These are phyloP conservation scores for Aspergillus texensis DNA, from an alignment of 2,329 filamentous ascomycete genomes.

Conservation along the genomic window DNA sequence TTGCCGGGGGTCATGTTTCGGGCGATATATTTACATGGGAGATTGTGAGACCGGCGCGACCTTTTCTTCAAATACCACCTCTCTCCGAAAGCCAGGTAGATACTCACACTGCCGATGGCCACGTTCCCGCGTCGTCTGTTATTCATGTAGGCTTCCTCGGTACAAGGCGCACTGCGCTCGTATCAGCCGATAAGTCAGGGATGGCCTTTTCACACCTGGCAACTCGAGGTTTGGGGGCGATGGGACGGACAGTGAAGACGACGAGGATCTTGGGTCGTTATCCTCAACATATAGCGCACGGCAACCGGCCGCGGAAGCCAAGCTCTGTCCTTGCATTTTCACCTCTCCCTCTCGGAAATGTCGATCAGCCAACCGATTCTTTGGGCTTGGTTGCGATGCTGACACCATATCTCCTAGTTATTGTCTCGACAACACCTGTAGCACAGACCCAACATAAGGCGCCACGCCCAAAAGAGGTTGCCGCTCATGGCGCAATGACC, in stretches of 20 bases:
- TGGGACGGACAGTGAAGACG: constrained; percentile 84
- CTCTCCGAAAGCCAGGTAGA: constrained; percentile 68
- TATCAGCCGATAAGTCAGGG: constrained; percentile 90
- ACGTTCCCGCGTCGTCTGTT: constrained; percentile 75
- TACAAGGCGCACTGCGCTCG: constrained; percentile 87
- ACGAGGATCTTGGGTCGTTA: constrained; percentile 90
- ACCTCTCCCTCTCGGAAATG: constrained; percentile 88
- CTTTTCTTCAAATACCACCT: constrained; percentile 85
- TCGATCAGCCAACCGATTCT: constrained; percentile 82
- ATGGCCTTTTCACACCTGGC: constrained; percentile 99
- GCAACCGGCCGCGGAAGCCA: constrained; percentile 75
- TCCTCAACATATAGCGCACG: constrained; percentile 65
- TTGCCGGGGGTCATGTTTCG: constrained; percentile 85
- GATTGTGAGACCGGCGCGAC: constrained; percentile 75
- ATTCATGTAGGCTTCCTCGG: constrained; percentile 94
- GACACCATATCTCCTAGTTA: constrained; percentile 91
- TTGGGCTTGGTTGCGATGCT: constrained; percentile 93
- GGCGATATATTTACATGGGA: constrained; percentile 98
- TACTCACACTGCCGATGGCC: constrained; percentile 74
- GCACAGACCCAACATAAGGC: constrained; percentile 97
- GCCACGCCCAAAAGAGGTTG: constrained; percentile 85
- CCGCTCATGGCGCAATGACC: constrained; percentile 86
- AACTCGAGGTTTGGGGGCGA: constrained; percentile 81
- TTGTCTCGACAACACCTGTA: constrained; percentile 94
- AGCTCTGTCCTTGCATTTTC: constrained; percentile 94